Evolutionary conservation across 176 grass and related monocot genomes (phyloP).

Genomic region (Microstegium vimineum): DNA sequence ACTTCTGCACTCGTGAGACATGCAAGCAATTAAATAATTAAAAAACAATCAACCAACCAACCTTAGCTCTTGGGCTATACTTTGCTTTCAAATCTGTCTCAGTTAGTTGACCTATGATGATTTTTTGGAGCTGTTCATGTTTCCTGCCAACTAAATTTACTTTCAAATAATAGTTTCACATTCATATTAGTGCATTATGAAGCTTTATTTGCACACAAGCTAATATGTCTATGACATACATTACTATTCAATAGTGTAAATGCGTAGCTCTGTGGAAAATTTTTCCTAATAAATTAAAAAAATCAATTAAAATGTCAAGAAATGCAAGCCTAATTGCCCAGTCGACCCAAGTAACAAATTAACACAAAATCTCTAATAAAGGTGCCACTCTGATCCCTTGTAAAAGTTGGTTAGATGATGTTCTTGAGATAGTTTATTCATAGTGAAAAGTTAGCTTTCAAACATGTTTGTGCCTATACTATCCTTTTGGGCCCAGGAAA

Average conservation of each 20-base stretch:
- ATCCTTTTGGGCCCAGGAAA: background rate
- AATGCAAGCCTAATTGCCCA: background rate
- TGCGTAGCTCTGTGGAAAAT: background rate
- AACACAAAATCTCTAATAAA: background rate
- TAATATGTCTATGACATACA: background rate
- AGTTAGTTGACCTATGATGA: background rate
- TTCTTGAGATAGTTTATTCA: background rate
- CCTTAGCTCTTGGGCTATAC: background rate
- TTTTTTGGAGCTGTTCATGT: background rate
- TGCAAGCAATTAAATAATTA: slow-evolving; percentile 16
- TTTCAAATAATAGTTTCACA: background rate
- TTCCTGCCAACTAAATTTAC: background rate
- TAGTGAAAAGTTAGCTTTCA: background rate
- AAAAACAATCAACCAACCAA: background rate
- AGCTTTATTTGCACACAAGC: background rate
- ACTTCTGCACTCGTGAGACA: slow-evolving; percentile 1
- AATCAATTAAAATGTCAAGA: background rate
- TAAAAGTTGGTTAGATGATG: background rate
- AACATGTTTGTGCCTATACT: background rate
- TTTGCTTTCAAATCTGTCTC: slow-evolving; percentile 14
- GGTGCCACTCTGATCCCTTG: background rate
- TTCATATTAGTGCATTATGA: background rate
- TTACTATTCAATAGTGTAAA: background rate
- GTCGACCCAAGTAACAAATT: background rate
- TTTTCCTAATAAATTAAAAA: background rate